Base-by-base conservation (phyloP, 2,329 filamentous ascomycete species). In the Penicillium sp. region DNA sequence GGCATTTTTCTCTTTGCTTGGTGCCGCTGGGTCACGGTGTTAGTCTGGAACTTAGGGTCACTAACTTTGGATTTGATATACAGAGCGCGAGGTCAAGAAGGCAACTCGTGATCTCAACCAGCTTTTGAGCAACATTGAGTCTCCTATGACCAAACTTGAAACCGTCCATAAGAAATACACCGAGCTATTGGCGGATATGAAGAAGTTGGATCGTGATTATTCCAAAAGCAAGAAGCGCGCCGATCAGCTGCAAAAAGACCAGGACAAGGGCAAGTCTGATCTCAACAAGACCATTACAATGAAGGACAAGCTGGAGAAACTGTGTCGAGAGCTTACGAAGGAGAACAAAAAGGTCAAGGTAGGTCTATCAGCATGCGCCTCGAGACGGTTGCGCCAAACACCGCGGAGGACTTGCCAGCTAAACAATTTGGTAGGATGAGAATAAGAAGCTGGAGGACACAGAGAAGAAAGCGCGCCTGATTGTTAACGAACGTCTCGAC, bases 311-410 rank as follows among this genome's bases (percentile, higher is more conserved):
- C 80, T 99, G 43, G 94, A 99, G 76, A 99, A 97, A 72, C 80
- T 99, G 31, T 97, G 92, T 67, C 83, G 94, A 54, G 94, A 99
- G 74, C 82, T 99, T 53, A 94, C 95, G 58, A 89, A 93, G 67
- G 94, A 99, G 70, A 99, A 99, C 74, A 97, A 97, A 76, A 95
- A 96, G 77, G 86, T 99, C 62, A 97, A 97, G 88, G 90, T 94
- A 75, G 65, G 78, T 72, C 52, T 41, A 47, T 47, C 30, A 44
- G 6, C 31, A 31, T 48, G 35, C 36, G 33, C 17, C 42, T 28
- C 26, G 40, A 28, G 26, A 38, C 19, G 26, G 28, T 17, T 45
- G 45, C 36, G 35, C 48, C 47, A 25, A 35, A 43, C 7, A 38
- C 50, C 14, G 19, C 40, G 51, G 53, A 49, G 45, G 37, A 31